Conservation (phyloP, 768 basidiomycete genomes). For the Tylopilus sp. region DNA sequence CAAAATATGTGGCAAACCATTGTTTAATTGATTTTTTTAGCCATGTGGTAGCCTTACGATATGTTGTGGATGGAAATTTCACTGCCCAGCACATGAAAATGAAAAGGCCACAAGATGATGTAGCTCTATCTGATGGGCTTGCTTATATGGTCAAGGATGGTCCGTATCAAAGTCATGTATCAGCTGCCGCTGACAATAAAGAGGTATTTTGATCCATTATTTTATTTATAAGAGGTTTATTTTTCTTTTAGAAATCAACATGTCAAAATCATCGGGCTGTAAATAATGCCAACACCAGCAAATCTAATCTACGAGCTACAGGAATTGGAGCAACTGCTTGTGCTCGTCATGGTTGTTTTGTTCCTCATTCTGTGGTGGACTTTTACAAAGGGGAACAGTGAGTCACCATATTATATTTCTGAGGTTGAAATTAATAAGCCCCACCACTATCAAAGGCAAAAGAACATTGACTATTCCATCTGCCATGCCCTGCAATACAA, state of each 20-base stretch:
- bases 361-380: conserved; percentile 29
- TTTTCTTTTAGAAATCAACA: background rate
- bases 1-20: background rate
- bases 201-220: background rate
- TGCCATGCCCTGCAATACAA: conserved; percentile 18
- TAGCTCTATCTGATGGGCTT: background rate
- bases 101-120: background rate
- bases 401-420: conserved; percentile 3
- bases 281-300: background rate
- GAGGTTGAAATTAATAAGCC: too few species aligned
- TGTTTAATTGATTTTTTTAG: background rate
- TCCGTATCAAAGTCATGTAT: background rate
- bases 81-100: conserved; percentile 1
- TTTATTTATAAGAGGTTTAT: background rate
- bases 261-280: background rate
- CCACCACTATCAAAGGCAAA: conserved; percentile 25
- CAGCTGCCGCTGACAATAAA: background rate
- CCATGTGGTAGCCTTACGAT: background rate
- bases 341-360: conserved; percentile 11
- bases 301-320: background rate
- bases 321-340: background rate
- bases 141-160: background rate
- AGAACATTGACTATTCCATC: conserved; percentile 28
- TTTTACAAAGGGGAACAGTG: conserved; percentile 29
- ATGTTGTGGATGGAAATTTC: too few species aligned